Evolutionary conservation across 1,139 yeast species (phyloP).

Genomic region (Scheffersomyces titani): DNA sequence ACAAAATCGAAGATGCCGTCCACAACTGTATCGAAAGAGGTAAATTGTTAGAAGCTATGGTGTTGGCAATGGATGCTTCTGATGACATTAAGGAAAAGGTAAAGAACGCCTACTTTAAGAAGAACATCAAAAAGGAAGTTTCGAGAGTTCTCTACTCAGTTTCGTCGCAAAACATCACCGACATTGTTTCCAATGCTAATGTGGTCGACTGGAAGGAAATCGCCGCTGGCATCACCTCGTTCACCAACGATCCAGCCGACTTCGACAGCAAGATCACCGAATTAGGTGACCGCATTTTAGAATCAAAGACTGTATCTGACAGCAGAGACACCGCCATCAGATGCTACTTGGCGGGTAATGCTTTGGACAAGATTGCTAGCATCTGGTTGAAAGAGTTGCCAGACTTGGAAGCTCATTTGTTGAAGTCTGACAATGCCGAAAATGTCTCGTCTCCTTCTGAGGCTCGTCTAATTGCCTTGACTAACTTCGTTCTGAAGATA

Average conservation of each 20-base stretch:
- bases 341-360: slow-evolving; percentile 80
- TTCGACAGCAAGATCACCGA: slow-evolving; percentile 59
- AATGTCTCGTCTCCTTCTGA: slow-evolving; percentile 67
- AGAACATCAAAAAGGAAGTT: slow-evolving; percentile 55
- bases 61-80: slow-evolving; percentile 75
- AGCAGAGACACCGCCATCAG: slow-evolving; percentile 73
- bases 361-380: slow-evolving; percentile 73
- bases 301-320: slow-evolving; percentile 19
- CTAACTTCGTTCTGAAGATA: slow-evolving; percentile 80
- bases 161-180: slow-evolving; percentile 61
- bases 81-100: slow-evolving; percentile 64
- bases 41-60: slow-evolving; percentile 73
- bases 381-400: slow-evolving; percentile 85
- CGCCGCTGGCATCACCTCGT: slow-evolving; percentile 68
- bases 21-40: slow-evolving; percentile 64
- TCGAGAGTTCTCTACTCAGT: slow-evolving; percentile 75
- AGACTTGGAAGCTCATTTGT: slow-evolving; percentile 53
- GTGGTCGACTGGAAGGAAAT: slow-evolving; percentile 82
- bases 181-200: slow-evolving; percentile 76
- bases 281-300: slow-evolving; percentile 65
- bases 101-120: slow-evolving; percentile 66
- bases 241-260: slow-evolving; percentile 44
- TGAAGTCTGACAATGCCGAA: slow-evolving; percentile 37
- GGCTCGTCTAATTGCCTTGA: slow-evolving; percentile 82
- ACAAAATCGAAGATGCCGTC: slow-evolving; percentile 70